Base-by-base conservation (phyloP, 345 rosid genomes). In the Orychophragmus violaceus region DNA sequence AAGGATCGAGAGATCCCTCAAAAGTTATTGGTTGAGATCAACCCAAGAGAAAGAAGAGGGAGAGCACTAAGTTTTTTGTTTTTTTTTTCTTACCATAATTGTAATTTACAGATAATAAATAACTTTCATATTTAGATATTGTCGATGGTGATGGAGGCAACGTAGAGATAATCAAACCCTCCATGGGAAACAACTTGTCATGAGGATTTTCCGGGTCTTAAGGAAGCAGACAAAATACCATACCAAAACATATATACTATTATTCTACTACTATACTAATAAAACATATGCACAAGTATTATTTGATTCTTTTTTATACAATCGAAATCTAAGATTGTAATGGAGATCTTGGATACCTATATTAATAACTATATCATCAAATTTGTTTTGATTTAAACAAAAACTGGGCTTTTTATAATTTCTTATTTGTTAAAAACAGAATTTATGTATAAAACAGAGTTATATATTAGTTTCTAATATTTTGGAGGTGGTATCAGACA, bases 41-140 rank as follows among this genome's bases (percentile, higher is more conserved):
- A 62, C 65, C 65, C 63, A 68, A 56, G 42, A 54, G 54, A 67
- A 41, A 68, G 74, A 74, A 46, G 78, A 74, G 78, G 78, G 74
- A 74, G 60, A 74, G 74, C 78, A 74, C 74, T 74, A 74, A 68
- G 64, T 68, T 68, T 72, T 64, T 46, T 45, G 4, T 23, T 39
- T 22, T 10, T 21, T 46, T 17, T 30, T 57, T 27, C 4, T 32
- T 30, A 22, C n/a, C 29, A 66, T 41, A 58, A 68, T 36, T 52
- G 50, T 67, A 61, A 68, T 14, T 67, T 62, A 68, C 69, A 68
- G 59, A 28, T 74, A 68, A 54, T 52, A 35, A 17, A 24, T 61
- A 41, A 28, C n/a, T 52, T 36, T 0, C 68, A 74, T 33, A 68
- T 5, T 27, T 74, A 68, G 69, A 60, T n/a, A n/a, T 8, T 66